These are phyloP conservation scores for Termitomyces sp. DNA, from an alignment of 768 basidiomycete genomes.

Conservation along the genomic window DNA sequence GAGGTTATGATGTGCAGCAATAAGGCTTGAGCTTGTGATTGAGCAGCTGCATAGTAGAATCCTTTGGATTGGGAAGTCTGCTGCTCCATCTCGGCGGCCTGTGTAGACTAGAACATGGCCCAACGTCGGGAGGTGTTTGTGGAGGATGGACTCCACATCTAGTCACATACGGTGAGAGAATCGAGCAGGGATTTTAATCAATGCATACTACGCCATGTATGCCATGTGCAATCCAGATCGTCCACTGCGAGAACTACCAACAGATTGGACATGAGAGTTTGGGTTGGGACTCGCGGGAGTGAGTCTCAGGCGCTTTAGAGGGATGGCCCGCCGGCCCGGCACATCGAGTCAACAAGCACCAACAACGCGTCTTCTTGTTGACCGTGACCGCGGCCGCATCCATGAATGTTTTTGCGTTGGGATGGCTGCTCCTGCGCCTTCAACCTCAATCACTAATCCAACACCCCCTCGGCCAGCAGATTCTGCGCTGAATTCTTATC, in stretches of 20 bases:
- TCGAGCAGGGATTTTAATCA: neutral
- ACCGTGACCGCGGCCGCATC: constrained; percentile 16
- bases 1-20: neutral
- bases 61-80: neutral
- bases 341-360: constrained; percentile 2
- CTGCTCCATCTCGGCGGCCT: neutral
- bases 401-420: constrained; percentile 6
- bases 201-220: constrained; percentile 7
- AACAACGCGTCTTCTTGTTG: constrained; percentile 15
- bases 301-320: too few species aligned
- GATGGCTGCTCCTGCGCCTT: constrained; percentile 12
- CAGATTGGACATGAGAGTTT: constrained; percentile 11
- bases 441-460: constrained; percentile 13
- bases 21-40: neutral
- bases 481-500: constrained; percentile 25
- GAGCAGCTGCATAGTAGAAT: constrained; percentile 5
- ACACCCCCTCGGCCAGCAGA: constrained; percentile 18
- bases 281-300: too few species aligned
- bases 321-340: too few species aligned
- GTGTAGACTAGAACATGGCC: constrained; percentile 5
- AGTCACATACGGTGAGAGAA: neutral
- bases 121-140: constrained; percentile 1
- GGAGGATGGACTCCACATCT: constrained; percentile 6
- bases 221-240: neutral
- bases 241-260: constrained; percentile 4